Evolutionary conservation across 441 rosid species (phyloP).

Genomic region (Hura crepitans): DNA sequence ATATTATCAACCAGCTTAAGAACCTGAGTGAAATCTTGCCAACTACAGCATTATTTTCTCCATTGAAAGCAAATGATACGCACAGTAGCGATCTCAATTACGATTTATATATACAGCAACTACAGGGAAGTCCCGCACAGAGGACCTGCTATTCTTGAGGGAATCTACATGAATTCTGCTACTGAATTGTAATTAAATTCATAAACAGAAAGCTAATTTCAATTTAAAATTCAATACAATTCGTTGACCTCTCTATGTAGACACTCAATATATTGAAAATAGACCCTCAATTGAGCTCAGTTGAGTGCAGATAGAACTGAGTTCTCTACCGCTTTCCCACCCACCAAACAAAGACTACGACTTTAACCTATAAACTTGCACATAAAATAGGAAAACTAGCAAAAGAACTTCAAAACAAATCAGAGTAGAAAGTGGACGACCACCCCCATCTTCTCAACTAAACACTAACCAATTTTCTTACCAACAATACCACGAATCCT

Average conservation of each 20-base stretch:
- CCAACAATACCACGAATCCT: conserved; percentile 13
- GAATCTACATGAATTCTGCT: not conserved
- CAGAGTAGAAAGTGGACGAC: conserved; percentile 21
- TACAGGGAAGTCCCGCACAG: not conserved
- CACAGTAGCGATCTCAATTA: not conserved
- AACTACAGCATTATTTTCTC: not conserved
- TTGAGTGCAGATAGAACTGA: not conserved
- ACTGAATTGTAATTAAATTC: not conserved
- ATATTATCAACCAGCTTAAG: not conserved
- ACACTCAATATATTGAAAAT: conserved; percentile 1
- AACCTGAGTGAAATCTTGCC: not conserved
- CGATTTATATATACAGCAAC: not conserved
- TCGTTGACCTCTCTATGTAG: conserved; percentile 2
- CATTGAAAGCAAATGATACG: not conserved
- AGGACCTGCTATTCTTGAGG: not conserved
- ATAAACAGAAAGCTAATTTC: not conserved
- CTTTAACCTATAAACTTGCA: conserved; percentile 1
- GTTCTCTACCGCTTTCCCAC: conserved; percentile 2
- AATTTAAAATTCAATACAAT: not conserved
- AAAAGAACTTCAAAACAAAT: conserved; percentile 14
- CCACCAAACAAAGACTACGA: conserved; percentile 12
- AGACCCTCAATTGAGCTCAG: conserved; percentile 6
- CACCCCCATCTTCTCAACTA: conserved; percentile 14
- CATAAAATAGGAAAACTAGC: conserved; percentile 13
- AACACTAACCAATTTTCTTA: conserved; percentile 7